These are phyloP conservation scores for Thermoascus crustaceus DNA, from an alignment of 2,329 filamentous ascomycete species.

Conservation along the genomic window DNA sequence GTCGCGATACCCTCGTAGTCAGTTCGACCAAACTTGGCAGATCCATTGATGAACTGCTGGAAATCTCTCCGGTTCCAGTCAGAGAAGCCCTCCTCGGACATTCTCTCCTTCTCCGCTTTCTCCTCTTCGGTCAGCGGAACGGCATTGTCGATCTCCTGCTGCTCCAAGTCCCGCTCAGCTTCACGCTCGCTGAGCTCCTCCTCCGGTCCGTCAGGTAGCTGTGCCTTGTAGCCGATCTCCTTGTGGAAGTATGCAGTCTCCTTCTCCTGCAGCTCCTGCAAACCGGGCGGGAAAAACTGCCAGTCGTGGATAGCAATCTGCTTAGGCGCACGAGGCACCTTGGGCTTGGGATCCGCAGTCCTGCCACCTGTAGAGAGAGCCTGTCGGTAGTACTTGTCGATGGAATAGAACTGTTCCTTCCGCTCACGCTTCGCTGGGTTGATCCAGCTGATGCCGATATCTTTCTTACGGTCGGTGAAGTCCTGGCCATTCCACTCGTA, in stretches of 20 bases:
- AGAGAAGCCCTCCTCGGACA: constrained; percentile 78
- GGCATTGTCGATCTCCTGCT: constrained; percentile 88
- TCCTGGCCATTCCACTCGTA: constrained; percentile 99
- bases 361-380: constrained; percentile 74
- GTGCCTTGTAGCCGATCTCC: constrained; percentile 91
- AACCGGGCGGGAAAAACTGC: constrained; percentile 82
- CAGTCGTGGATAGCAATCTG: constrained; percentile 91
- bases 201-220: constrained; percentile 78
- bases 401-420: constrained; percentile 95
- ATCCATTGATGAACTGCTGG: constrained; percentile 95
- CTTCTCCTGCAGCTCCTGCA: constrained; percentile 86
- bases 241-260: constrained; percentile 95
- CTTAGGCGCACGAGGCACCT: constrained; percentile 90
- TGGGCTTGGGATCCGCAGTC: constrained; percentile 79
- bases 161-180: constrained; percentile 77
- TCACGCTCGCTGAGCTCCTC: constrained; percentile 79
- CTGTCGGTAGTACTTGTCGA: constrained; percentile 97
- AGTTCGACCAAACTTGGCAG: constrained; percentile 79
- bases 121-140: constrained; percentile 83
- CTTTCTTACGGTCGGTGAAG: constrained; percentile 85
- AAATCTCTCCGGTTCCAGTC: constrained; percentile 98
- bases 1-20: constrained; percentile 78
- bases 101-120: constrained; percentile 70
- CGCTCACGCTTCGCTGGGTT: constrained; percentile 97
- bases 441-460: constrained; percentile 92